phyloP scores from a whole-genome alignment of 179 eudicot species.

The Beta corolliflora region DNA sequence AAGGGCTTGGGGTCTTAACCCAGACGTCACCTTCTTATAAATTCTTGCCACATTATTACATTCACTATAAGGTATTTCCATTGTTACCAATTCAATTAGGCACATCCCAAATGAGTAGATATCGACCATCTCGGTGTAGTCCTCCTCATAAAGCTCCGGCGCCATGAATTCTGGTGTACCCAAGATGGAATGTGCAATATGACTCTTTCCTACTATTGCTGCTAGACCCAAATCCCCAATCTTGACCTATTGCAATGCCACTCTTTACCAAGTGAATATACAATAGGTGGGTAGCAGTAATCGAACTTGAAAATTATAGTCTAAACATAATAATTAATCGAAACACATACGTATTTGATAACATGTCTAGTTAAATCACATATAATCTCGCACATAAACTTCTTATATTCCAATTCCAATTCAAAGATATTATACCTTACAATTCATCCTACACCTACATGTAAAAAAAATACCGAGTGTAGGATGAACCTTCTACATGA shows the following conservation, averaged over 20 bases:
- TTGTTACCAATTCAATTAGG: conserved; percentile 69
- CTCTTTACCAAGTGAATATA: neutral
- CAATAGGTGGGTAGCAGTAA: neutral
- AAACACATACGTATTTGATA: too few relatives aligned
- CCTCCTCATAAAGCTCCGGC: conserved; percentile 71
- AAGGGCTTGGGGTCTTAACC: conserved; percentile 57
- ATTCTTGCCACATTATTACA: conserved; percentile 58
- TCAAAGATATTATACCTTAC: too few relatives aligned
- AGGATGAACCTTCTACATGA: too few relatives aligned
- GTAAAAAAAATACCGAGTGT: too few relatives aligned
- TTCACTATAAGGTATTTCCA: conserved; percentile 70
- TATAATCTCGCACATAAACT: too few relatives aligned
- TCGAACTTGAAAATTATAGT: neutral
- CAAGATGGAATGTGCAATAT: conserved; percentile 58
- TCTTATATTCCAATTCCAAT: too few relatives aligned
- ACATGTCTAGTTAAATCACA: too few relatives aligned
- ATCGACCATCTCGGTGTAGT: conserved; percentile 68
- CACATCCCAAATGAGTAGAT: conserved; percentile 77
- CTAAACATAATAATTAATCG: too few relatives aligned
- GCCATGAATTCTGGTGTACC: conserved; percentile 90
- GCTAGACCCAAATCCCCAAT: conserved; percentile 81
- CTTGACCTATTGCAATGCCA: conserved; percentile 48
- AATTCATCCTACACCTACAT: too few relatives aligned
- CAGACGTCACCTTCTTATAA: conserved; percentile 65
- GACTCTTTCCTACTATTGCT: conserved; percentile 57